Evolutionary conservation across 2,329 filamentous ascomycete genomes (phyloP), one percentile per base, ranked within the genome.

Genomic region (Westerdykella aurantiaca): DNA sequence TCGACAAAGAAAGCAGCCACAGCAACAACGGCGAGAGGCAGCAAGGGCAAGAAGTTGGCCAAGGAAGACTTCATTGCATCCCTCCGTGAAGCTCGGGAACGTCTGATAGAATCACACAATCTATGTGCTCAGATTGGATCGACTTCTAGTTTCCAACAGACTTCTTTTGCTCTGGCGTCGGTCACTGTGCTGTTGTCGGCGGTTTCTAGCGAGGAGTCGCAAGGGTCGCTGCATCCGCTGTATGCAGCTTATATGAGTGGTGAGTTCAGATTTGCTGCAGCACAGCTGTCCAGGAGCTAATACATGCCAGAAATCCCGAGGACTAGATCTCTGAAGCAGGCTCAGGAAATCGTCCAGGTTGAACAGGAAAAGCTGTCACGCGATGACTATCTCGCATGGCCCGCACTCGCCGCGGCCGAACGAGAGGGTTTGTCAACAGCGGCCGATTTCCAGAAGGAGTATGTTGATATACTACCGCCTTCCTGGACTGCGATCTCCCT

Each of bases 401-500:
- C 68, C 46, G 52, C 64, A 43, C 51, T 64, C 2, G 54, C 58
- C n/a, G 41, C 52, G 13, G 61, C 12, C 52, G 55, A 46, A 9
- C 64, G 57, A 23, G 52, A 61, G 11, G 57, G 61, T 18, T 68
- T 72, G 52, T 63, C 69, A 13, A 58, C 70, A 3, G 58, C 68
- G 1, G 50, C 67, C 2, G 58, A 75, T 21, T 94, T 95, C 57
- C 86, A 91, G 61, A 76, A 78, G 50, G 80, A 90, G 37, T 95
- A 89, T 55, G 77, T 96, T 40, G 86, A 96, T 58, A 85, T 91
- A 39, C 81, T 98, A 5, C 94, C 93, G 0, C 70, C 74, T 33
- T 74, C 77, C 6, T 98, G 93, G 93, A 88, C 82, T 38, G 85
- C 90, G 1, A 73, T 98, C 9, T 97, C 90, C 0, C 72, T 98